Conservation (phyloP, 352 stramenopile genomes). For the Phytophthora uliginosa region DNA sequence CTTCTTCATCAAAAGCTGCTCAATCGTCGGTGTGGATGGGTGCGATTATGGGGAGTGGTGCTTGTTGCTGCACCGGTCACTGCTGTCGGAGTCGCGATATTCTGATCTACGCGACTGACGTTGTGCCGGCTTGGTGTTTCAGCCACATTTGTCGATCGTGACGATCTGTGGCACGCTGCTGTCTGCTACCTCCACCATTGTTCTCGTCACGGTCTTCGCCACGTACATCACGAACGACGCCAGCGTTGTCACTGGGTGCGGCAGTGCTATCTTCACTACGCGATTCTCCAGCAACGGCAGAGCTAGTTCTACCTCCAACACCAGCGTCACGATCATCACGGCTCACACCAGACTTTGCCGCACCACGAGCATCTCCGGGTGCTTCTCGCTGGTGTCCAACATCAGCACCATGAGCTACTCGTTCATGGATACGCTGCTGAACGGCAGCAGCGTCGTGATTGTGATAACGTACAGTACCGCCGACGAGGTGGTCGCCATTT, state of each 20-base stretch:
- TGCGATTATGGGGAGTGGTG: neutral
- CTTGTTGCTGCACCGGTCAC: neutral
- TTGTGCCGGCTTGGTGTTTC: neutral
- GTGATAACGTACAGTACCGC: neutral
- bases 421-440: neutral
- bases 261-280: neutral
- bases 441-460: neutral
- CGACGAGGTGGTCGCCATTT: neutral
- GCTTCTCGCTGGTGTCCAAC: neutral
- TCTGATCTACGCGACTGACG: neutral
- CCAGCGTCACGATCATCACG: neutral
- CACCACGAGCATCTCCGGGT: neutral
- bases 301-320: neutral
- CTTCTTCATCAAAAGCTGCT: constrained; percentile 5
- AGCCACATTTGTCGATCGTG: too few relatives aligned
- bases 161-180: too few relatives aligned
- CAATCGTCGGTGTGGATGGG: neutral
- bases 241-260: neutral
- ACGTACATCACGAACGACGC: neutral
- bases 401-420: neutral
- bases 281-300: neutral
- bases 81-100: neutral
- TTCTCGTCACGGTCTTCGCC: neutral
- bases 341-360: too few relatives aligned
- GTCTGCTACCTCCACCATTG: neutral